Base-by-base conservation (phyloP, 202 grass and related monocot genomes). In the Eragrostis tef region DNA sequence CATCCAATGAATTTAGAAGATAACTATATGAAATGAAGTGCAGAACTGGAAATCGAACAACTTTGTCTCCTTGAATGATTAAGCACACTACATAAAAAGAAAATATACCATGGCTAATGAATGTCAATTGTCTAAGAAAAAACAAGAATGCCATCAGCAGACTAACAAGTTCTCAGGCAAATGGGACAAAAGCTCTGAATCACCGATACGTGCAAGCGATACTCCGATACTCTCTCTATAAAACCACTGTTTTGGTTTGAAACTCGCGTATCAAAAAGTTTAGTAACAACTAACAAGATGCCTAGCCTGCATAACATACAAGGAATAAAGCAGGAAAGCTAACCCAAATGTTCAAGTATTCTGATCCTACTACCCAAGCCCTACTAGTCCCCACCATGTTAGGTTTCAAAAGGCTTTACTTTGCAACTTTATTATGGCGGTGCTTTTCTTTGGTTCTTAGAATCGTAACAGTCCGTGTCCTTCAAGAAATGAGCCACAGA, bases 401-500 rank as follows among this genome's bases (percentile, higher is more conserved):
- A 89, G 24, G 58, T 14, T 58, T 73, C 73, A 43, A 69, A 13
- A 20, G 34, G 67, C 51, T 71, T 77, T 72, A 73, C 73, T 88
- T 61, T 70, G 75, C 34, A 64, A 43, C 71, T 86, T 73, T 79
- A 82, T 78, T 11, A n/a, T 36, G 11, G 2, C 1, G 42, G 72
- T 82, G 31, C 59, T 21, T 82, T 86, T n/a, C 87, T 81, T 76
- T 42, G 17, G 45, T 74, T 22, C 43, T 54, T 11, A 53, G 11
- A 83, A 79, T 64, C 9, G 17, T 16, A 68, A 53, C 52, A 79
- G 22, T 79, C 62, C 67, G 51, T 70, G 74, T 6, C 12, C 6
- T 31, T 75, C 25, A 90, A 90, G 84, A 48, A 79, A 79, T 62
- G 69, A 79, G 75, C 69, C 74, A 41, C 5, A 20, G 0, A 9